Conservation (phyloP, 108 stramenopile species). For the Aureococcus anophagefferens region DNA sequence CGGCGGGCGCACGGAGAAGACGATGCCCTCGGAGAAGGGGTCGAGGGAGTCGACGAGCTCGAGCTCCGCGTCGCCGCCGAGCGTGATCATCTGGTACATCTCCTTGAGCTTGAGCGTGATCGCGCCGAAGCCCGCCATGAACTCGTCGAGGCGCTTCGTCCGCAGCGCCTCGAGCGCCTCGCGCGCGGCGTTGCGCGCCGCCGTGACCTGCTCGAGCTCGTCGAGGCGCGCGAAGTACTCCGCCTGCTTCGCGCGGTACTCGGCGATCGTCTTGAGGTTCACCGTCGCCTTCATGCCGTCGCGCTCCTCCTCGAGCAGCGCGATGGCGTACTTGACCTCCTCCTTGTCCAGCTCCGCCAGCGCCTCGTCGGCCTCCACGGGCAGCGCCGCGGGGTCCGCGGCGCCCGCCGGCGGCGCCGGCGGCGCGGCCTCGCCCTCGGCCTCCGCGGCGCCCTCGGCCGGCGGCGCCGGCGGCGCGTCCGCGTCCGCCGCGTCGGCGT, state of each 20-base stretch:
- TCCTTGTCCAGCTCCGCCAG: slow-evolving; percentile 48
- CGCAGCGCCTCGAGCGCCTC: slow-evolving; percentile 79
- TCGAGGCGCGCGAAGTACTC: slow-evolving; percentile 68
- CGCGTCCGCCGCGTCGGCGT: slow-evolving; percentile 15
- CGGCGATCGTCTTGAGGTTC: slow-evolving; percentile 82
- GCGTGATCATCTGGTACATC: slow-evolving; percentile 99
- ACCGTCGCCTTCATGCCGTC: slow-evolving; percentile 70
- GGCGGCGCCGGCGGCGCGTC: slow-evolving; percentile 8
- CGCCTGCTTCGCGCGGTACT: slow-evolving; percentile 79
- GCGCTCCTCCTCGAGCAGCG: slow-evolving; percentile 59
- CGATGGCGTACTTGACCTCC: slow-evolving; percentile 59
- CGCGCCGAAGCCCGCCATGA: slow-evolving; percentile 91
- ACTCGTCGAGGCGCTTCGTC: slow-evolving; percentile 85
- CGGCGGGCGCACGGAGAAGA: slow-evolving; percentile 93
- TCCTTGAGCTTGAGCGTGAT: slow-evolving; percentile 97
- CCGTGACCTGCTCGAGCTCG: slow-evolving; percentile 82
- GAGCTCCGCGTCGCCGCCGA: slow-evolving; percentile 97
- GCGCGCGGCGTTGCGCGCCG: slow-evolving; percentile 66
- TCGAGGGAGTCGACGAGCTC: slow-evolving; percentile 97
- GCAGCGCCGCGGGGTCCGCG: slow-evolving; percentile 34
- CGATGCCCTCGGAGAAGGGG: slow-evolving; percentile 95
- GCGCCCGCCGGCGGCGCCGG: not conserved
- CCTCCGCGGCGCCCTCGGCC: slow-evolving; percentile 10
- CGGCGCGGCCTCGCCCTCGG: slow-evolving; percentile 10
- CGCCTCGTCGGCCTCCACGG: slow-evolving; percentile 34